Conservation (phyloP, 75 land plant genomes). For the Picea sitchensis region DNA sequence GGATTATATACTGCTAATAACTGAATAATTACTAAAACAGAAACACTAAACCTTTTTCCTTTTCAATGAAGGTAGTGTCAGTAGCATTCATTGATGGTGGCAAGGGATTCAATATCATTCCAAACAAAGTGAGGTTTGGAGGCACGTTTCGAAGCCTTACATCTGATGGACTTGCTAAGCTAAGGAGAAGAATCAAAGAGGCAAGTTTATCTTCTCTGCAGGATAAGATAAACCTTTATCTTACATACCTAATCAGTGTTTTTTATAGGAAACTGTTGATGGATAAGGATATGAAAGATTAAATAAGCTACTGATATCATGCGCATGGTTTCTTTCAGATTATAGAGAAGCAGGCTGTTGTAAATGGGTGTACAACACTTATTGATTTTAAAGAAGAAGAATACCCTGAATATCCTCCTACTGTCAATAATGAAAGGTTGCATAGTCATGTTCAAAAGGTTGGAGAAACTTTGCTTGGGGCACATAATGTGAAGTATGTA, state of each 20-base stretch:
- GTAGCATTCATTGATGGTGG: conserved; percentile 65
- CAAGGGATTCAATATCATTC: conserved; percentile 39
- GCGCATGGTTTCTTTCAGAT: conserved; percentile 26
- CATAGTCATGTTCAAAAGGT: conserved; percentile 55
- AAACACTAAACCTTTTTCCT: neutral
- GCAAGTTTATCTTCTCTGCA: conserved; percentile 17
- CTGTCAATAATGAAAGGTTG: conserved; percentile 51
- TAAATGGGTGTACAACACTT: conserved; percentile 52
- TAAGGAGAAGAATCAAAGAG: conserved; percentile 62
- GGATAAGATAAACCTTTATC: too few species aligned
- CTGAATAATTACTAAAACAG: neutral
- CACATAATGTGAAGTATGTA: conserved; percentile 26
- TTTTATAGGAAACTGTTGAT: too few species aligned
- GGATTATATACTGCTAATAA: neutral
- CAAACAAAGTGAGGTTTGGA: conserved; percentile 54
- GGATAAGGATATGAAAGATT: too few species aligned
- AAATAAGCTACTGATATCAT: too few species aligned
- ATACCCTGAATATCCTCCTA: conserved; percentile 39
- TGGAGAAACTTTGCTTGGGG: conserved; percentile 52
- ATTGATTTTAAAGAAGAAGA: conserved; percentile 64
- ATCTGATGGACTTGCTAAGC: conserved; percentile 37
- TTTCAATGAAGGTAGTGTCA: conserved; percentile 55
- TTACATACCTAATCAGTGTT: too few species aligned
- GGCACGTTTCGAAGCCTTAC: conserved; percentile 64
- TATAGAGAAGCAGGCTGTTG: conserved; percentile 52